Conservation (phyloP, 139 green algal genomes). For the Chlorokybus atmophyticus region DNA sequence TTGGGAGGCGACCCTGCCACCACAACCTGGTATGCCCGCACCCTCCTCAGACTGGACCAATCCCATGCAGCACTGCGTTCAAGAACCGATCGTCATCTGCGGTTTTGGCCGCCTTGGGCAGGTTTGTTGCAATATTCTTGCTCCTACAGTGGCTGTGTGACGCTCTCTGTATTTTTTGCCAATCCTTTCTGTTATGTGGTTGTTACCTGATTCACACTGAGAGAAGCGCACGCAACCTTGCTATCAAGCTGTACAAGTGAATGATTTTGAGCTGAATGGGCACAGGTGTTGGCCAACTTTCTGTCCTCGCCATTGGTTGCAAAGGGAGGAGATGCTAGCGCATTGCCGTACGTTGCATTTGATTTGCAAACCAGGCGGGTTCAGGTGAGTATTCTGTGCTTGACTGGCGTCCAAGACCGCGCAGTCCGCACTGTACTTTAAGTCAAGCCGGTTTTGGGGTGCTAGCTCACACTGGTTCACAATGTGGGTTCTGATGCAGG, state of each 20-base stretch:
- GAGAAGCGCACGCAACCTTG: too few relatives aligned
- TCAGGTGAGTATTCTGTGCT: conserved; percentile 13
- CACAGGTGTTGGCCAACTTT: conserved; percentile 65
- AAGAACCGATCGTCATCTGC: conserved; percentile 55
- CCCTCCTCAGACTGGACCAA: background rate
- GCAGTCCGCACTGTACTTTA: too few relatives aligned
- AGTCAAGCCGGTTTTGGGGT: background rate
- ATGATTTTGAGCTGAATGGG: background rate
- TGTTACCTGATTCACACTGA: too few relatives aligned
- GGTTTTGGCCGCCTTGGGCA: conserved; percentile 68
- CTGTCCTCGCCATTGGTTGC: conserved; percentile 46
- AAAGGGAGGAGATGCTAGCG: background rate
- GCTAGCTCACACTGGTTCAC: too few relatives aligned
- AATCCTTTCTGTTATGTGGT: too few relatives aligned
- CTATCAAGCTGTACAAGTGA: too few relatives aligned
- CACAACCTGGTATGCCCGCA: too few relatives aligned
- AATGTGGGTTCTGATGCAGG: too few relatives aligned
- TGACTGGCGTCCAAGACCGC: background rate
- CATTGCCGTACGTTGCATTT: conserved; percentile 64
- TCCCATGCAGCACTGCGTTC: background rate
- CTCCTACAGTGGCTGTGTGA: too few relatives aligned
- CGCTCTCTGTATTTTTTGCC: too few relatives aligned
- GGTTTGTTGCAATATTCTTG: conserved; percentile 1
- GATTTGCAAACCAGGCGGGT: conserved; percentile 57
- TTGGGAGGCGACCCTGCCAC: too few relatives aligned